Evolutionary conservation across 371 early-diverging fungal genomes (phyloP), one percentile per base, ranked within the genome.

Genomic region (Mucor indicus): DNA sequence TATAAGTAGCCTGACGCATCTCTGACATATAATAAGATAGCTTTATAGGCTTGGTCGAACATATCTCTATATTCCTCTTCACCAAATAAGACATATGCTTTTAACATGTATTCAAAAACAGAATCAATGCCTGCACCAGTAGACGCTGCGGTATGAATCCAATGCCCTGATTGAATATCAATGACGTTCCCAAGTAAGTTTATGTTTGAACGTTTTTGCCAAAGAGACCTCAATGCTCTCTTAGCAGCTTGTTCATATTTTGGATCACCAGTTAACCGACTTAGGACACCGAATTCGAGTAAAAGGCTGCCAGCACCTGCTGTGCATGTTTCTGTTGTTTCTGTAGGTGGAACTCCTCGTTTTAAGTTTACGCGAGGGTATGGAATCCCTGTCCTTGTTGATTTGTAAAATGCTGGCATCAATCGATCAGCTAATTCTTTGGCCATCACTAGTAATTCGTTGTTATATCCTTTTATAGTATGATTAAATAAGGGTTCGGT

Each of bases 51-150:
- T n/a, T 77, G 59, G n/a, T 87, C 79, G 63, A 95, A 98, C 66
- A 88, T 81, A 2, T 75, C 70, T 17, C 87, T 58, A 48, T 90
- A 92, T 20, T 83, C 76, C 0, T 64, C 48, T 44, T 93, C 94
- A 9, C 89, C 92, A 75, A 98, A 91, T 12, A 95, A 75, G 4
- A 95, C 72, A 53, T 91, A 85, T 1, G 89, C 82, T 63, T 98
- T 98, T 15, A 95, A 57, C 29, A 95, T 68, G 52, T 98, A 98
- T 72, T 96, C 98, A 65, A 85, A 96, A 19, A 89, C 85, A 6
- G 94, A 93, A 67, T 98, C 98, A 17, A 93, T 81, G 27, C 97
- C 96, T 3, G 96, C 97, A 13, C 96, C 92, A 13, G 93, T 84
- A 6, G 87, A 81, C 16, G 86, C 70, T n/a, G 83, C 77, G 2